phyloP scores from a whole-genome alignment of 23 red algal species.

The Pyropia haitanensis region DNA sequence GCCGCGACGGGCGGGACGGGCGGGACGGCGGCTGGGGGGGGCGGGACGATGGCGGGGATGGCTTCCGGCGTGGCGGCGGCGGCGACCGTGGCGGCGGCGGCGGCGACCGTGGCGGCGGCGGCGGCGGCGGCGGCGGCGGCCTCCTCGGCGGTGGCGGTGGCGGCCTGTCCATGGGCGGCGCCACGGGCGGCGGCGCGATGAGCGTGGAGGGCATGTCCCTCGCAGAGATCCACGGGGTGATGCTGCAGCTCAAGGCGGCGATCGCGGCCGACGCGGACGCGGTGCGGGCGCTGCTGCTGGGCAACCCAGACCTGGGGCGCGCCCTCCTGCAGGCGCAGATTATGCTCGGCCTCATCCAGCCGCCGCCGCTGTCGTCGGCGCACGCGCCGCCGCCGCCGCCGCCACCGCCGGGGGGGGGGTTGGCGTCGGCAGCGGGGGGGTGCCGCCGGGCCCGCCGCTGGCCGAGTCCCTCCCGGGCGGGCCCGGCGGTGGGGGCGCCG shows the following conservation, averaged over 20 bases:
- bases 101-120: not conserved
- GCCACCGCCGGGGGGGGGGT: conserved; percentile 2
- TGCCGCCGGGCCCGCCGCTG: conserved; percentile 11
- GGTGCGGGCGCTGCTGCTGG: conserved; percentile 48
- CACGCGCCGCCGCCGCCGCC: conserved; percentile 5
- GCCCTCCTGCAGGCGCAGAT: conserved; percentile 76
- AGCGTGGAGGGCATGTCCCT: conserved; percentile 40
- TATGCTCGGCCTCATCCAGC: conserved; percentile 73
- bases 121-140: not conserved
- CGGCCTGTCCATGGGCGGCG: not conserved
- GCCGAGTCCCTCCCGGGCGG: too few relatives aligned
- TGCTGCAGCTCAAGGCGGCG: conserved; percentile 72
- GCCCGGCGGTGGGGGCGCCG: too few relatives aligned
- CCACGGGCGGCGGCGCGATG: not conserved
- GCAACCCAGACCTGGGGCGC: conserved; percentile 64
- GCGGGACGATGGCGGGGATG: not conserved
- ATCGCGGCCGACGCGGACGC: conserved; percentile 55
- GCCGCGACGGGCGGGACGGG: too few relatives aligned
- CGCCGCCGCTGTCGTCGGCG: conserved; percentile 26
- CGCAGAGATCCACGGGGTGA: conserved; percentile 55
- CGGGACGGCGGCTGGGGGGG: too few relatives aligned
- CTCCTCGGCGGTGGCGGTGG: not conserved
- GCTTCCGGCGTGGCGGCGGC: conserved; percentile 1
- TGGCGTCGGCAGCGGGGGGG: not conserved
- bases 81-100: conserved; percentile 4